A percentile compares a stretch with the other conserved stretches of the same genome.
These are phyloP conservation scores for Metschnikowia picachoensis DNA, from an alignment of 805 yeast genomes.

Conservation along the genomic window DNA sequence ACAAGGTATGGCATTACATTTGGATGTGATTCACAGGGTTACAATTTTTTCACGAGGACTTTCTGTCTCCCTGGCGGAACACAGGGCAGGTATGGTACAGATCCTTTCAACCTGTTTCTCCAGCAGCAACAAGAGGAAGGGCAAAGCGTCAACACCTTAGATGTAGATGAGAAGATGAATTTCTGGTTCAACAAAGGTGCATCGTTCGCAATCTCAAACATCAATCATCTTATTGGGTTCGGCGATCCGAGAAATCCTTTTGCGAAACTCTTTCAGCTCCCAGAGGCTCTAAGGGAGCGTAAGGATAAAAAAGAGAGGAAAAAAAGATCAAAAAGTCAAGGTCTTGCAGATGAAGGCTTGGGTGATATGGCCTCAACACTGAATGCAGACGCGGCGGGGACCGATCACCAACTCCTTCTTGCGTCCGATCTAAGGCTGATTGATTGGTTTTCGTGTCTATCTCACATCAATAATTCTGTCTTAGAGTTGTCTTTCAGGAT, in stretches of 20 bases:
- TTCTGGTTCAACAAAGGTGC: slow-evolving; percentile 79
- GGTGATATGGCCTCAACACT: slow-evolving; percentile 3
- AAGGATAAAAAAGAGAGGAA: slow-evolving; percentile 69
- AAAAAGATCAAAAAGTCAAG: slow-evolving; percentile 35
- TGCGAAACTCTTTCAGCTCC: slow-evolving; percentile 67
- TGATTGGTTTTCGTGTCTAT: slow-evolving; percentile 58
- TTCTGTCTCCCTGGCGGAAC: slow-evolving; percentile 31
- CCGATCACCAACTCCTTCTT: slow-evolving; percentile 29
- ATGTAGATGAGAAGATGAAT: slow-evolving; percentile 44
- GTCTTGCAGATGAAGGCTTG: slow-evolving; percentile 19
- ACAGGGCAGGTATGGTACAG: slow-evolving; percentile 27
- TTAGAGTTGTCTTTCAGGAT: slow-evolving; percentile 67
- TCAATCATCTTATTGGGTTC: slow-evolving; percentile 71
- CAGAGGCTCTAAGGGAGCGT: slow-evolving; percentile 67
- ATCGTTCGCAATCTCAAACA: slow-evolving; percentile 70
- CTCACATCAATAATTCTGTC: slow-evolving; percentile 57
- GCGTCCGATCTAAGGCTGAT: slow-evolving; percentile 33
- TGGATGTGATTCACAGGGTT: slow-evolving; percentile 63
- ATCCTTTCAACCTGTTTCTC: slow-evolving; percentile 22
- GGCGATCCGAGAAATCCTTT: slow-evolving; percentile 75
- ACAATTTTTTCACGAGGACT: slow-evolving; percentile 53
- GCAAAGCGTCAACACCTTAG: slow-evolving; percentile 27
- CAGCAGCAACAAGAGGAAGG: slow-evolving; percentile 25
- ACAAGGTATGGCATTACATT: slow-evolving; percentile 62
- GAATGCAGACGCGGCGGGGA: slow-evolving; percentile 15